phyloP scores from a whole-genome alignment of 306 rosid genomes.

The Begonia peltatifolia region DNA sequence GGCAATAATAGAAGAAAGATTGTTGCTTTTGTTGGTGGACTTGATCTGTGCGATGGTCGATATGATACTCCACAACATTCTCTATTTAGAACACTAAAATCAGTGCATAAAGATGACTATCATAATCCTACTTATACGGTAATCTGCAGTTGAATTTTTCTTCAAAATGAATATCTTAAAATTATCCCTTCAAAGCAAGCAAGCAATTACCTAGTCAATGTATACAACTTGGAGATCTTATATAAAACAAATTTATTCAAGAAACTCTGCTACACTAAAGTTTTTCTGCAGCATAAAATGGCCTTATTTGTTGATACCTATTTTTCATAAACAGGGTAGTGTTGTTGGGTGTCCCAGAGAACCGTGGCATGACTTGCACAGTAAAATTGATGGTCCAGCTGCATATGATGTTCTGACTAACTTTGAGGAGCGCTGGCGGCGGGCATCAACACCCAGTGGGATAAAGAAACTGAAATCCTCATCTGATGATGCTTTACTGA shows the following conservation, averaged over 20 bases:
- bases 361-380: slow-evolving; percentile 98
- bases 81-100: slow-evolving; percentile 54
- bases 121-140: slow-evolving; percentile 93
- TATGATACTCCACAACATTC: slow-evolving; percentile 79
- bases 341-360: slow-evolving; percentile 78
- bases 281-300: too few relatives aligned
- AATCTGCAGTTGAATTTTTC: slow-evolving; percentile 9
- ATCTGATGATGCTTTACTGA: slow-evolving; percentile 69
- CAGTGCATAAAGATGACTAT: slow-evolving; percentile 81
- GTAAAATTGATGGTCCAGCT: slow-evolving; percentile 88
- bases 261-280: not conserved
- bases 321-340: slow-evolving; percentile 38
- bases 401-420: slow-evolving; percentile 87
- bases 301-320: not conserved
- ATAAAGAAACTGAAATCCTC: slow-evolving; percentile 48
- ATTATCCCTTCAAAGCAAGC: too few relatives aligned
- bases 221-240: too few relatives aligned
- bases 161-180: too few relatives aligned
- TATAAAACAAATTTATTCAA: too few relatives aligned
- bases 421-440: slow-evolving; percentile 93
- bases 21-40: slow-evolving; percentile 92
- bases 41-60: slow-evolving; percentile 92
- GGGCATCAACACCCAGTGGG: slow-evolving; percentile 79
- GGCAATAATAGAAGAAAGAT: slow-evolving; percentile 67
- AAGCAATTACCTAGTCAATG: too few relatives aligned